These are phyloP conservation scores for Scedosporium minutisporum DNA, from an alignment of 2,329 filamentous ascomycete genomes.

Conservation along the genomic window DNA sequence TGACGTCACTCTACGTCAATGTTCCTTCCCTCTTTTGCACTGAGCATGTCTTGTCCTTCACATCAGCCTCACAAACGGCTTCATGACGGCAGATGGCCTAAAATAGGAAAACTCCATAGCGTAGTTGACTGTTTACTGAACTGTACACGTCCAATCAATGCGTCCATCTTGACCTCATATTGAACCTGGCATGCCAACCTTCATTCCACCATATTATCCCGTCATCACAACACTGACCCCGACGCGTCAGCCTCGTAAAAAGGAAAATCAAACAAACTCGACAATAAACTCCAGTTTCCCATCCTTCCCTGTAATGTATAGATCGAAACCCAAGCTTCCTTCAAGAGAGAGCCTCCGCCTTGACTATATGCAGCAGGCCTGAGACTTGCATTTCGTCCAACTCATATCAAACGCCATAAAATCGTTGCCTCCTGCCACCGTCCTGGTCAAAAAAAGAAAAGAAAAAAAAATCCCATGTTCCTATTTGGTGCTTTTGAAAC, in stretches of 20 bases:
- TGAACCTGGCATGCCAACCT: background rate
- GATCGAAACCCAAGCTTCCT: background rate
- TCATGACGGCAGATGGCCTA: no score
- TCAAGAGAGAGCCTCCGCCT: background rate
- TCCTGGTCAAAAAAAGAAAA: background rate
- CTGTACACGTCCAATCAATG: background rate
- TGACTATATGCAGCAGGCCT: background rate
- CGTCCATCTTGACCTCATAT: background rate
- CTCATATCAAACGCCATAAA: background rate
- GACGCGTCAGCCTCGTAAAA: background rate
- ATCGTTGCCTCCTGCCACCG: background rate
- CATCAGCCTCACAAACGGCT: no score
- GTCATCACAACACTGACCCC: background rate
- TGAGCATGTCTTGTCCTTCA: background rate
- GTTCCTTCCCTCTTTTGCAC: background rate
- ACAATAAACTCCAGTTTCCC: background rate
- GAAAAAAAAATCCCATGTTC: background rate
- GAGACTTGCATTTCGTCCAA: background rate
- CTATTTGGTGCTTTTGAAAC: background rate
- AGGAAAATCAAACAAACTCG: background rate
- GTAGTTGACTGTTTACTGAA: background rate
- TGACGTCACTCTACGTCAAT: no score
- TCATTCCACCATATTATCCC: background rate
- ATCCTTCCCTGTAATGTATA: background rate
- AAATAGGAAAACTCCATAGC: background rate